Base-by-base conservation (phyloP, 2,329 filamentous ascomycete species). In the Neonectria faginata region DNA sequence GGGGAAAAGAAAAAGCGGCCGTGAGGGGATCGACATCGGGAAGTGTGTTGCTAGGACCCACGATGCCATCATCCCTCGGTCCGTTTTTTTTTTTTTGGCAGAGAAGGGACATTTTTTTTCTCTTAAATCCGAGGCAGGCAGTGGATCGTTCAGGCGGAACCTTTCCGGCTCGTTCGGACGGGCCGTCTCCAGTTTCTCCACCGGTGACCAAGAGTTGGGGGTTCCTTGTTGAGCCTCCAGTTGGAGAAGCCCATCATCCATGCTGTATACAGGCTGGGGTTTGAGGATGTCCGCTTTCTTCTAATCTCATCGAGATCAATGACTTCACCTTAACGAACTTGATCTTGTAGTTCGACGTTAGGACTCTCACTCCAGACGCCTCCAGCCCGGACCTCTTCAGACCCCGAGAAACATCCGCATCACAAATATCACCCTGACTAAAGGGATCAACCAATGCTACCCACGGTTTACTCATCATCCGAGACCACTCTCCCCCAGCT, bases 21-120 rank as follows among this genome's bases (percentile, higher is more conserved):
- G 45, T 65, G 39, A 51, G 60, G 55, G 39, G 69, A 69, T 70
- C 55, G 45, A 59, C 67, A 62, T 48, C 57, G 62, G 53, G 36
- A 41, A 52, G 42, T 33, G 11, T 18, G 57, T 33, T 31, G 16
- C 14, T 16, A 6, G 36, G 39, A 20, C 39, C 48, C 29, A 20
- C n/a, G 29, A 45, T 53, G 39, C 57, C 57, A 52, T 53, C 39
- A 58, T 59, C 31, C 48, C 22, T 53, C 25, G 18, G 22, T 25
- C 18, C 39, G 48, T 45, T 44, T 25, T 25, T 45, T 29, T 51
- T 11, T 51, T 22, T 22, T 4, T 22, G 22, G 48, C 5, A 25
- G 5, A 25, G 25, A 6, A 33, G 27, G 27, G n/a, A 3, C 10
- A 20, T 12, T 33, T 10, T 57, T 31, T 42, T 44, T 4, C 45